Evolutionary conservation across 805 yeast genomes (phyloP).

Genomic region (Barnettozyma vustinii): DNA sequence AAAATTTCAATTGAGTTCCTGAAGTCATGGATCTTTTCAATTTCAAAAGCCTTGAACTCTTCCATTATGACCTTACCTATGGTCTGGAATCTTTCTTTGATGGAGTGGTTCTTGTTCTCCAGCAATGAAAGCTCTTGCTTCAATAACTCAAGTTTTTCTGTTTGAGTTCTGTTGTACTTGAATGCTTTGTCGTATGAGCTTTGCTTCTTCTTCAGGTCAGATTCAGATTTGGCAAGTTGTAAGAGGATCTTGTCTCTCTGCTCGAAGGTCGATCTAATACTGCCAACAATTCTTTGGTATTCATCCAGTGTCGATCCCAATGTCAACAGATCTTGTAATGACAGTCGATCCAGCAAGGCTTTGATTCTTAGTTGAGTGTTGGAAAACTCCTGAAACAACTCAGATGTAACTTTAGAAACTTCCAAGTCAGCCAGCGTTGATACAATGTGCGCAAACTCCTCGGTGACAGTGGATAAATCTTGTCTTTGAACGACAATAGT

Average conservation of each 20-base stretch:
- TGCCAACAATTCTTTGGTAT: slow-evolving; percentile 70
- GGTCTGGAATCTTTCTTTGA: slow-evolving; percentile 55
- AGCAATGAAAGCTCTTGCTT: slow-evolving; percentile 54
- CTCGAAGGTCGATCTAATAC: slow-evolving; percentile 66
- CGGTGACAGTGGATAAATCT: slow-evolving; percentile 63
- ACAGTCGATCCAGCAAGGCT: slow-evolving; percentile 70
- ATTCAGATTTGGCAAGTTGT: slow-evolving; percentile 42
- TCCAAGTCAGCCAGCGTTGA: slow-evolving; percentile 69
- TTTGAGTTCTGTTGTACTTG: slow-evolving; percentile 45
- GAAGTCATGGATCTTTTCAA: slow-evolving; percentile 74
- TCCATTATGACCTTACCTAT: slow-evolving; percentile 60
- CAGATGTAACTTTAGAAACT: slow-evolving; percentile 58
- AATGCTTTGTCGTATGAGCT: slow-evolving; percentile 39
- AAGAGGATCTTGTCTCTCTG: slow-evolving; percentile 59
- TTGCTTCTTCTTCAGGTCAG: slow-evolving; percentile 43
- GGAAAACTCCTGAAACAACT: slow-evolving; percentile 65
- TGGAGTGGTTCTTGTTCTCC: slow-evolving; percentile 46
- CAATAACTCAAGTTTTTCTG: slow-evolving; percentile 55
- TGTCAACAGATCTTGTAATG: slow-evolving; percentile 80
- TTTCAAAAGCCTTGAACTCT: slow-evolving; percentile 65
- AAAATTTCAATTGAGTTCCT: slow-evolving; percentile 86
- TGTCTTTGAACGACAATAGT: slow-evolving; percentile 67
- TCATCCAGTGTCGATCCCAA: slow-evolving; percentile 86
- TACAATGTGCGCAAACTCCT: slow-evolving; percentile 55
- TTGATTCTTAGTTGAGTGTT: slow-evolving; percentile 65